A percentile compares a stretch with the other conserved stretches of the same genome.
Conservation (phyloP, 179 eudicot genomes). For the Silene noctiflora region DNA sequence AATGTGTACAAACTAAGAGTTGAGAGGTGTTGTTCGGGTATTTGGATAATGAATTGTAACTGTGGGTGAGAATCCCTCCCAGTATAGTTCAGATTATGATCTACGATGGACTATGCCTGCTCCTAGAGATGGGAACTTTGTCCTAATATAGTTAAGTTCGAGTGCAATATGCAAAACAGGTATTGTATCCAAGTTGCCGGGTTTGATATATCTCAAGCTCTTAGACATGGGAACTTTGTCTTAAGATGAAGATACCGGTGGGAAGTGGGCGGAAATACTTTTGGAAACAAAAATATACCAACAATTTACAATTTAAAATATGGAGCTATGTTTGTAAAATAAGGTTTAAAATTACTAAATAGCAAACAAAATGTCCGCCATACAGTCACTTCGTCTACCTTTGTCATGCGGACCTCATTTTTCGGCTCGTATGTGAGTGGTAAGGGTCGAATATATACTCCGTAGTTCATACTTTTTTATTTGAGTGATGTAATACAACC, state of each 20-base stretch:
- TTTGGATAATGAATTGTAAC: neutral
- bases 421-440: neutral
- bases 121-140: too few species aligned
- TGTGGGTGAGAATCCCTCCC: neutral
- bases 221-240: too few species aligned
- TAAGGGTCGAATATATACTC: neutral
- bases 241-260: too few species aligned
- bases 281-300: too few species aligned
- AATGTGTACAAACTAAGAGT: neutral
- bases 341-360: too few species aligned
- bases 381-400: neutral
- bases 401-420: neutral
- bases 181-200: too few species aligned
- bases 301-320: too few species aligned
- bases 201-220: too few species aligned
- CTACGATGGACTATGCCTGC: neutral
- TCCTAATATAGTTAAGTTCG: too few species aligned
- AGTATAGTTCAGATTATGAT: neutral
- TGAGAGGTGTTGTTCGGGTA: neutral
- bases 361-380: neutral
- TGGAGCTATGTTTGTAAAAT: too few species aligned
- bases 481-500: neutral
- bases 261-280: too few species aligned
- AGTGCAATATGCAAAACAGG: too few species aligned
- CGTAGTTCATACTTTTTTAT: neutral